Evolutionary conservation across 2,329 filamentous ascomycete species (phyloP).

Genomic region (Coniochaeta sp.): DNA sequence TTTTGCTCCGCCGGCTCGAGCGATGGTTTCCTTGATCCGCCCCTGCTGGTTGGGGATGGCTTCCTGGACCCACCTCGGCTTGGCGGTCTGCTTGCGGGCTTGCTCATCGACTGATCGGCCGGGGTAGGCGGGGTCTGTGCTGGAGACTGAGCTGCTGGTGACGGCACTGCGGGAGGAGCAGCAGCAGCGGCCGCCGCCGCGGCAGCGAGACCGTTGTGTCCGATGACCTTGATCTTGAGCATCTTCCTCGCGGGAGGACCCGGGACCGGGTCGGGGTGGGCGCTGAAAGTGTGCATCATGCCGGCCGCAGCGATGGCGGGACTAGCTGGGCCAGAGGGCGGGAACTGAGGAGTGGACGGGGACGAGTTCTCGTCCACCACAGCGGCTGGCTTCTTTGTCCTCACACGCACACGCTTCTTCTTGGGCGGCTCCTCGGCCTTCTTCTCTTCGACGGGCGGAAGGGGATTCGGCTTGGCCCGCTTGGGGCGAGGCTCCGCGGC

Average conservation of each 20-base stretch:
- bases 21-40: conserved; percentile 25
- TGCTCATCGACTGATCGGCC: background rate
- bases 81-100: too few relatives aligned
- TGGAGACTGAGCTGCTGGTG: background rate
- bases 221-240: conserved; percentile 17
- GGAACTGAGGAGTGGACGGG: background rate
- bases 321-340: conserved; percentile 4
- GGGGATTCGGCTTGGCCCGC: conserved; percentile 8
- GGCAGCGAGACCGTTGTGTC: conserved; percentile 2
- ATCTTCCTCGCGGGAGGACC: conserved; percentile 15
- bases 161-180: conserved; percentile 6
- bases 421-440: conserved; percentile 13
- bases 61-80: too few relatives aligned
- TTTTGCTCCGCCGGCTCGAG: conserved; percentile 38
- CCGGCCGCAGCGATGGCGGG: conserved; percentile 5
- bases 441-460: conserved; percentile 4
- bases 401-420: conserved; percentile 10
- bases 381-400: background rate
- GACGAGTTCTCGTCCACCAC: background rate
- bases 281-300: conserved; percentile 17
- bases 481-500: conserved; percentile 27
- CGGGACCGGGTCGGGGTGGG: conserved; percentile 12
- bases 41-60: too few relatives aligned
- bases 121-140: background rate
- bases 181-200: background rate